phyloP scores from a whole-genome alignment of 75 land plant genomes.

The Larix kaempferi region DNA sequence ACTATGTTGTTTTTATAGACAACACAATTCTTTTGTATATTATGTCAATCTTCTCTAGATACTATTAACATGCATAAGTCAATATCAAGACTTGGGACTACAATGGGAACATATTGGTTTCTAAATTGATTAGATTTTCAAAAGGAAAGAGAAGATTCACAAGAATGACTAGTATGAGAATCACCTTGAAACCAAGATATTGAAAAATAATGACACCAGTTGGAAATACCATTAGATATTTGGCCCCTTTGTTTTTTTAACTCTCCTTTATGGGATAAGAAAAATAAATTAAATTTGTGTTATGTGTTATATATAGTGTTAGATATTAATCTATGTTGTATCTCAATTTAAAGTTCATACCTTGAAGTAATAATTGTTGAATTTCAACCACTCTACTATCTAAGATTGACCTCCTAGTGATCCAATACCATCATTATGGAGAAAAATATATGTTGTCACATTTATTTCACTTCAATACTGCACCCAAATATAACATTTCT shows the following conservation, averaged over 20 bases:
- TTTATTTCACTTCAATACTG: no score
- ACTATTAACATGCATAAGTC: not conserved
- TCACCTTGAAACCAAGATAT: slow-evolving; percentile 83
- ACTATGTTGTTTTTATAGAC: not conserved
- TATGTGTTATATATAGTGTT: not conserved
- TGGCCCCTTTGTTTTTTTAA: slow-evolving; percentile 82
- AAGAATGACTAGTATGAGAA: not conserved
- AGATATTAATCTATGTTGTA: not conserved
- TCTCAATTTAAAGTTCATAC: slow-evolving; percentile 22
- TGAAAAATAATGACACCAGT: slow-evolving; percentile 96
- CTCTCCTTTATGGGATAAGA: slow-evolving; percentile 51
- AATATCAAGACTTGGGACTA: not conserved
- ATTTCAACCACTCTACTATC: slow-evolving; percentile 98
- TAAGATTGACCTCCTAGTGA: slow-evolving; percentile 97
- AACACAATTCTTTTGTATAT: not conserved
- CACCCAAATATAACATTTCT: not conserved
- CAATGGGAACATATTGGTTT: not conserved
- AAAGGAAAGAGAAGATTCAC: not conserved
- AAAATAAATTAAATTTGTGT: slow-evolving; percentile 2
- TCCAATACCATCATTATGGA: slow-evolving; percentile 96
- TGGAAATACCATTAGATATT: slow-evolving; percentile 89
- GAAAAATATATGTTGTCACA: not conserved
- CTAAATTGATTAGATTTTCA: not conserved
- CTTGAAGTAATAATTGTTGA: slow-evolving; percentile 96
- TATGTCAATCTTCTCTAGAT: not conserved